Base-by-base conservation (phyloP, 192 early-diverging fungal species). In the Chytriomyces sp. region DNA sequence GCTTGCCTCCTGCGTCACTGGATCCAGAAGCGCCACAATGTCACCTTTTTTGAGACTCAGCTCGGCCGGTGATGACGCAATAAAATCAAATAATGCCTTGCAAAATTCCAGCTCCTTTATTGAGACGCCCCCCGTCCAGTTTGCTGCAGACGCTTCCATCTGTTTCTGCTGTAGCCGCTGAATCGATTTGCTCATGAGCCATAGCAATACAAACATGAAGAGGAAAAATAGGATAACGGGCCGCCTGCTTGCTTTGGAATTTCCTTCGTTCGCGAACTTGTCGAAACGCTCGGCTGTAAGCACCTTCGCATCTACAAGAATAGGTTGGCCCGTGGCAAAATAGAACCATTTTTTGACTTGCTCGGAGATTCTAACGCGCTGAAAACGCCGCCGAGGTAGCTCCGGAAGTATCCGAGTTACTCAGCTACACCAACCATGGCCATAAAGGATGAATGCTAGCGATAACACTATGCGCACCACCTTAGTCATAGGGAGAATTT, bases 381-480 rank as follows among this genome's bases (percentile, higher is more conserved):
- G n/a, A 99, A 80, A 3, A 93, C 84, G 65, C 93, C 90, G 10
- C 94, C 90, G 1, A 99, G 83, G 56, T 95, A 95, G 36, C 77
- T 86, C 34, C 93, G 86, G 26, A 99, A 75, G 77, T 93, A 85
- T n/a, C 95, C 93, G 70, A 99, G 92, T 78, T 99, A 96, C 66
- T 99, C 97, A 40, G 93, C 94, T n/a, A 99, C 94, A 37, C 95
- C 97, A n/a, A 98, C 89, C 88, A 98, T 95, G n/a, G 95, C 93
- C 93, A 96, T 85, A 39, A 85, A 85, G 14, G 71, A 69, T 31
- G 78, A 79, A 63, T 75, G 73, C 68, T 70, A n/a, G n/a, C n/a
- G n/a, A n/a, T n/a, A n/a, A n/a, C n/a, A n/a, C n/a, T n/a, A n/a
- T n/a, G n/a, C n/a, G n/a, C n/a, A n/a, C n/a, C n/a, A n/a, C n/a